A percentile compares a stretch with the other conserved stretches of the same genome.
These are phyloP conservation scores for Huntiella decipiens DNA, from an alignment of 2,329 filamentous ascomycete genomes.

Conservation along the genomic window DNA sequence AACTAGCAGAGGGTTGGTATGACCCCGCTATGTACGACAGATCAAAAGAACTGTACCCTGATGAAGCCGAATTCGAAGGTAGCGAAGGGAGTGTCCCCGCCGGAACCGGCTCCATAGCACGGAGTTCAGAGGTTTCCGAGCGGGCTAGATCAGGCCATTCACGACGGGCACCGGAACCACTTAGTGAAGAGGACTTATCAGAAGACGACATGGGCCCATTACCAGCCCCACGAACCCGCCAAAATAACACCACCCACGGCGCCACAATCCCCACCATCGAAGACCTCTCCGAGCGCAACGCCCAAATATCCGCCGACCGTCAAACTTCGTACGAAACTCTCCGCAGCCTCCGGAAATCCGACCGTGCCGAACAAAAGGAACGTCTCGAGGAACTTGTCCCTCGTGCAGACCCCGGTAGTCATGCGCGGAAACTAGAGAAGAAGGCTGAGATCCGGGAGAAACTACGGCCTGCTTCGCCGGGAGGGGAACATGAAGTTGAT, in stretches of 20 bases:
- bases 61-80: conserved; percentile 1
- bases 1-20: conserved; percentile 85
- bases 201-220: conserved; percentile 9
- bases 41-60: conserved; percentile 8
- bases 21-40: conserved; percentile 48
- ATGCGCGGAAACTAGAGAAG: conserved; percentile 77
- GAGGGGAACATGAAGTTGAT: conserved; percentile 38
- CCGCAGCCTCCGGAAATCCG: conserved; percentile 40
- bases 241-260: conserved; percentile 25
- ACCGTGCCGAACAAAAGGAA: conserved; percentile 49
- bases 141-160: too few species aligned
- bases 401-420: conserved; percentile 63
- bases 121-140: too few species aligned
- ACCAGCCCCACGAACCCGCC: conserved; percentile 15
- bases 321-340: conserved; percentile 29
- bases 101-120: background rate
- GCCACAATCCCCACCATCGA: conserved; percentile 50
- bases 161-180: too few species aligned
- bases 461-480: conserved; percentile 52
- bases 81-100: background rate
- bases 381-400: conserved; percentile 65
- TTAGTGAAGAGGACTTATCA: background rate
- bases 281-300: conserved; percentile 47
- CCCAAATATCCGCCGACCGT: conserved; percentile 31
- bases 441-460: conserved; percentile 51